Percentiles rank a stretch among this genome's conserved stretches.
phyloP scores from a whole-genome alignment of 176 grass and related monocot species.

The bread wheat (Triticum aestivum) region DNA sequence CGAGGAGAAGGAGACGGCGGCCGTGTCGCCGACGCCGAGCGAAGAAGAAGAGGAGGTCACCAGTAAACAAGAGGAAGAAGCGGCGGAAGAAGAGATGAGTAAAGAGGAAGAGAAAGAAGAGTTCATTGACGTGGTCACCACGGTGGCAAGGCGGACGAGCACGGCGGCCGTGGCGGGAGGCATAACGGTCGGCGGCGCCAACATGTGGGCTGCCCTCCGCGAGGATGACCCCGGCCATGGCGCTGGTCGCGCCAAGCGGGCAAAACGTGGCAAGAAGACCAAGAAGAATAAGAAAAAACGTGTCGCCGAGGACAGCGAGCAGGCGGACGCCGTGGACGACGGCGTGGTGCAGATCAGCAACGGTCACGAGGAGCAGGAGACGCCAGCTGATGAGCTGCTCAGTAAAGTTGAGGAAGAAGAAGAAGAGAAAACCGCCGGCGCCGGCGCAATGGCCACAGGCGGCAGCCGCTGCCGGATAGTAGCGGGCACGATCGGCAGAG shows the following conservation, averaged over 20 bases:
- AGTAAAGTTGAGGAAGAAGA: background rate
- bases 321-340: background rate
- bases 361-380: background rate
- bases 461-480: background rate
- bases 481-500: background rate
- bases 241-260: background rate
- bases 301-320: too few relatives aligned
- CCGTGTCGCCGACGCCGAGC: too few relatives aligned
- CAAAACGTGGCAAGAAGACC: background rate
- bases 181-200: background rate
- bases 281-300: background rate
- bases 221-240: slow-evolving; percentile 10
- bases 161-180: background rate
- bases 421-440: background rate
- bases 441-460: background rate
- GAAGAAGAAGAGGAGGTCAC: too few relatives aligned
- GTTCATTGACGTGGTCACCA: background rate
- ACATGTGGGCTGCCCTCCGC: slow-evolving; percentile 25
- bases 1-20: background rate
- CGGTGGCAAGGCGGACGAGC: background rate
- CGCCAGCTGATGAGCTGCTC: background rate
- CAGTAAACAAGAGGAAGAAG: background rate
- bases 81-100: background rate
- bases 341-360: background rate
- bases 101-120: background rate